phyloP scores from a whole-genome alignment of 2,329 filamentous ascomycete species.

The Cladophialophora bantiana region DNA sequence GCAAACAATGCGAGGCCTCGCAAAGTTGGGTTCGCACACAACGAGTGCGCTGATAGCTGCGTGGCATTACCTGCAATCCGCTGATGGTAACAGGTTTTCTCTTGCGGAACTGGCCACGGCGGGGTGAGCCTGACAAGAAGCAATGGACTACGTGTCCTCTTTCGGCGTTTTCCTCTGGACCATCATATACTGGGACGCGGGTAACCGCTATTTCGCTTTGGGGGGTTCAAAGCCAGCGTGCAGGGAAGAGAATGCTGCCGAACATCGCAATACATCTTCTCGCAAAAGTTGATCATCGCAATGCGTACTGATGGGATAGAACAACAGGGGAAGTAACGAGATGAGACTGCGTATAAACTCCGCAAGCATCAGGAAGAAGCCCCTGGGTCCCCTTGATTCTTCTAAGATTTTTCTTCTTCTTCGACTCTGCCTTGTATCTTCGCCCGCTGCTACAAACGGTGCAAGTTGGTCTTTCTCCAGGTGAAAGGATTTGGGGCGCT shows the following conservation, averaged over 20 bases:
- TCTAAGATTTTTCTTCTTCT: neutral
- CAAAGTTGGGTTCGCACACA: neutral
- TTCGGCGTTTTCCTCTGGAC: neutral
- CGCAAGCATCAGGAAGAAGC: neutral
- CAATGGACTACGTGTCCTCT: neutral
- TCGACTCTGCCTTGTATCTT: neutral
- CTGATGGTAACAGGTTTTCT: neutral
- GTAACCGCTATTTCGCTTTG: too few species aligned
- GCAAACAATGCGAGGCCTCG: neutral
- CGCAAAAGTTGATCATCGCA: neutral
- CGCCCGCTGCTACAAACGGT: neutral
- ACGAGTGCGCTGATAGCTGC: neutral
- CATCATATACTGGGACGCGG: neutral
- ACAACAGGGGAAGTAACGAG: neutral
- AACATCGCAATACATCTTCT: neutral
- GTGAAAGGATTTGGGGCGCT: neutral
- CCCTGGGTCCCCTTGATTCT: neutral
- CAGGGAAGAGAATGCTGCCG: neutral
- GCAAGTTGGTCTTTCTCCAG: neutral
- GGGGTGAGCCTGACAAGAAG: too few species aligned
- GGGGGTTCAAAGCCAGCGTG: neutral
- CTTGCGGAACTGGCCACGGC: neutral
- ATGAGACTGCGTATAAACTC: neutral
- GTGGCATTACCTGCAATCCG: neutral
- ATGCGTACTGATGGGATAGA: neutral